These are phyloP conservation scores for Echium plantagineum DNA, from an alignment of 257 asterid genomes.

Conservation along the genomic window DNA sequence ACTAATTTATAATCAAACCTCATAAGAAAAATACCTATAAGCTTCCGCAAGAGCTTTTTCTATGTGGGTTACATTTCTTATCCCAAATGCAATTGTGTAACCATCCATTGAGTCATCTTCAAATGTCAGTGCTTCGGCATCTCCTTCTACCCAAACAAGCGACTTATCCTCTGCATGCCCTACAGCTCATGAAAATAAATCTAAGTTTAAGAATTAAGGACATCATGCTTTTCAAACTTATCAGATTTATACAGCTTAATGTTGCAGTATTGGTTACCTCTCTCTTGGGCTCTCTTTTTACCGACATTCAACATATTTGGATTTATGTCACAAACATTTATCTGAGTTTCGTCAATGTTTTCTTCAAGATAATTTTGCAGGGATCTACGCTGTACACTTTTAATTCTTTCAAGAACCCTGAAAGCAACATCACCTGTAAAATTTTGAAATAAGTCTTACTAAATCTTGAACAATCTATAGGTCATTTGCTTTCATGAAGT, in stretches of 20 bases:
- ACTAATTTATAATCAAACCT: not conserved
- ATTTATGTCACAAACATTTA: constrained; percentile 76
- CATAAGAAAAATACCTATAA: constrained; percentile 36
- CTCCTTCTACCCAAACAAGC: constrained; percentile 35
- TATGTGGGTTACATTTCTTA: constrained; percentile 87
- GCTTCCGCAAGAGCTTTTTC: constrained; percentile 90
- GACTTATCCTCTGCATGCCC: constrained; percentile 52
- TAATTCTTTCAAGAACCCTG: constrained; percentile 61
- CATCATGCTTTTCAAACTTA: constrained; percentile 76
- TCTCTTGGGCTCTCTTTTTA: constrained; percentile 66
- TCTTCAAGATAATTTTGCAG: constrained; percentile 49
- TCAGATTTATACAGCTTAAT: not conserved
- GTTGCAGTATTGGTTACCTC: constrained; percentile 31
- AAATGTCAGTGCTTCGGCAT: constrained; percentile 46
- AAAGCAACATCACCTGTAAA: constrained; percentile 57
- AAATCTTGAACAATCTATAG: not conserved
- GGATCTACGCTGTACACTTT: constrained; percentile 40
- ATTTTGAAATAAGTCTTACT: no score
- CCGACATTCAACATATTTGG: constrained; percentile 83
- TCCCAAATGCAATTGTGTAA: constrained; percentile 94
- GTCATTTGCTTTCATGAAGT: no score
- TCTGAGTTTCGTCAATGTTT: constrained; percentile 53
- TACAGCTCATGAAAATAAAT: constrained; percentile 11
- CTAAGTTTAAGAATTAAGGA: constrained; percentile 17
- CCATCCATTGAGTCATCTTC: constrained; percentile 72